Evolutionary conservation across 1,284 basidiomycete genomes (phyloP).

Genomic region (Boletus sp.): DNA sequence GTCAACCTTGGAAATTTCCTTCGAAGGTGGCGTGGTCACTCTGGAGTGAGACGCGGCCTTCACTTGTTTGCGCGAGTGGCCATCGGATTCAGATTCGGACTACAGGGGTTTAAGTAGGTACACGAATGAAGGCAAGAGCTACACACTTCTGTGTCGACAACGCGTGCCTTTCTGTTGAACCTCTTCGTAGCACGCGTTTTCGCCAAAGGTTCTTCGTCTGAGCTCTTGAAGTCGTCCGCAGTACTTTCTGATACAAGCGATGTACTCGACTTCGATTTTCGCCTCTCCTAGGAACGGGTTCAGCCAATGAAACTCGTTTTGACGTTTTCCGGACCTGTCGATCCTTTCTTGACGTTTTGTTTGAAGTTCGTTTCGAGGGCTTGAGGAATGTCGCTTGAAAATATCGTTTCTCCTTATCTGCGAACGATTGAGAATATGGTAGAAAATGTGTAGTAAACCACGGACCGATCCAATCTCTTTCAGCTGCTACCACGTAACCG

Average conservation of each 20-base stretch:
- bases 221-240: conserved; percentile 8
- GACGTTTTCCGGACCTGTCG: conserved; percentile 11
- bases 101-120: conserved; percentile 6
- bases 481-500: conserved; percentile 42
- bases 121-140: not conserved
- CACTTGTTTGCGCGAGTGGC: conserved; percentile 1
- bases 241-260: conserved; percentile 11
- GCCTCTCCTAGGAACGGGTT: conserved; percentile 16
- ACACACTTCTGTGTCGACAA: conserved; percentile 20
- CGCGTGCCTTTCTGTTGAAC: conserved; percentile 4
- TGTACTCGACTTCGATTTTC: conserved; percentile 13
- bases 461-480: conserved; percentile 49
- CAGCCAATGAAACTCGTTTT: conserved; percentile 4
- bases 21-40: not conserved
- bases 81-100: conserved; percentile 21
- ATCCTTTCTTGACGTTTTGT: conserved; percentile 18
- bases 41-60: conserved; percentile 6
- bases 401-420: conserved; percentile 40
- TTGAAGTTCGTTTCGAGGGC: conserved; percentile 25
- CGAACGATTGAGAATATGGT: not conserved
- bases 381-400: conserved; percentile 43
- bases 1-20: conserved; percentile 16
- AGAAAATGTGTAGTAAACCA: conserved; percentile 7
- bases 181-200: conserved; percentile 2
- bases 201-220: conserved; percentile 3